These are phyloP conservation scores for Cucurbita argyrosperma DNA, from an alignment of 306 rosid species.

Conservation along the genomic window DNA sequence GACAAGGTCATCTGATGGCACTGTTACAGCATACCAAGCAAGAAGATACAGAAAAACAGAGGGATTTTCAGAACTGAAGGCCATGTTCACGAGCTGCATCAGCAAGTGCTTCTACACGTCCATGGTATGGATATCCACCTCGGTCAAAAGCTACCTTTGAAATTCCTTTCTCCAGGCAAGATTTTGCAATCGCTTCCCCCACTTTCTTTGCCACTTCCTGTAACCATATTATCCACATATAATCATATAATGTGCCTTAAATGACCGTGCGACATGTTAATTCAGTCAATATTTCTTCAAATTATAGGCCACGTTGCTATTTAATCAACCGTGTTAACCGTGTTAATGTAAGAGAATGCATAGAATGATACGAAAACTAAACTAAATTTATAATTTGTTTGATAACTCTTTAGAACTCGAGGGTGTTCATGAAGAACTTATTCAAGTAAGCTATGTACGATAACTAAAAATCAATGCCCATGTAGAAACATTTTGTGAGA, in stretches of 20 bases:
- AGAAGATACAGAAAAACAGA: neutral
- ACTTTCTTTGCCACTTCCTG: constrained; percentile 90
- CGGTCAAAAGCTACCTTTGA: constrained; percentile 85
- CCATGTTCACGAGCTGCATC: constrained; percentile 83
- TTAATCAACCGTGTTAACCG: neutral
- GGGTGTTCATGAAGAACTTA: neutral
- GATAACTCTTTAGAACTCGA: neutral
- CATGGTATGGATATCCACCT: constrained; percentile 93
- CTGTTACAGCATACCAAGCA: neutral
- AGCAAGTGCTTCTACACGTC: constrained; percentile 85
- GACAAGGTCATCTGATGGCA: neutral
- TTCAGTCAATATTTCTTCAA: neutral
- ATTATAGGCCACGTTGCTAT: neutral
- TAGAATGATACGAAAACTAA: neutral
- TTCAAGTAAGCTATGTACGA: neutral
- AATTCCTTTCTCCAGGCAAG: constrained; percentile 84
- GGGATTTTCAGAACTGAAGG: constrained; percentile 42
- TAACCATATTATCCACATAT: neutral
- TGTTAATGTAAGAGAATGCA: neutral
- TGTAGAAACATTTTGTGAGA: neutral
- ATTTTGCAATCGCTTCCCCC: constrained; percentile 82
- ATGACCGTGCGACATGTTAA: neutral
- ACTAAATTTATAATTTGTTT: neutral
- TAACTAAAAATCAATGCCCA: neutral
- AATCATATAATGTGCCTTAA: neutral